Percentiles rank a stretch among this genome's conserved stretches.
These are phyloP conservation scores for Adansonia gregorii DNA, from an alignment of 441 rosid genomes.

Conservation along the genomic window DNA sequence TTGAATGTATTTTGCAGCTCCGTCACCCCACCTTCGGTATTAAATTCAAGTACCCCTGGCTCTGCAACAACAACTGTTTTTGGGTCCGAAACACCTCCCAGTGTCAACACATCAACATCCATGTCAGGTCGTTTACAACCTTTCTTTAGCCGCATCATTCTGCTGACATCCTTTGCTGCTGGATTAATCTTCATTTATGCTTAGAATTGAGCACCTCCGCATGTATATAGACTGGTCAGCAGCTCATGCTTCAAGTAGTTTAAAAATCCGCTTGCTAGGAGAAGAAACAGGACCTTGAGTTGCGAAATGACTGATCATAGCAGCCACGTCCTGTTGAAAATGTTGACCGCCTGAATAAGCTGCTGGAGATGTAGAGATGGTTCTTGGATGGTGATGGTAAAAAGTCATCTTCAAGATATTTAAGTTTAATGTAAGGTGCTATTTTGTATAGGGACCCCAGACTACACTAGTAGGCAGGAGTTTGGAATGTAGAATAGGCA, in stretches of 20 bases:
- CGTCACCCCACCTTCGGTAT: constrained; percentile 67
- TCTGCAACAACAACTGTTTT: constrained; percentile 45
- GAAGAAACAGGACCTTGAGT: constrained; percentile 23
- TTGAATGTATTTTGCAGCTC: constrained; percentile 45
- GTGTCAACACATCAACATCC: constrained; percentile 54
- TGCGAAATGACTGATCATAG: constrained; percentile 2
- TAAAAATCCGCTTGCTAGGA: constrained; percentile 20
- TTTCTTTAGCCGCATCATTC: constrained; percentile 34
- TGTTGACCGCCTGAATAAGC: constrained; percentile 24
- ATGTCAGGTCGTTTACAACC: constrained; percentile 43
- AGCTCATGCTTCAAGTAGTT: constrained; percentile 29
- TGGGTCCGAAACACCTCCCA: constrained; percentile 58
- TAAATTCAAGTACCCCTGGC: constrained; percentile 62
- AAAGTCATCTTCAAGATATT: neutral
- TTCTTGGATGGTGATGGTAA: constrained; percentile 26
- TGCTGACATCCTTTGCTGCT: constrained; percentile 40
- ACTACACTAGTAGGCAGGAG: neutral
- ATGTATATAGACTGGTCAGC: constrained; percentile 23
- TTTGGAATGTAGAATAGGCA: neutral
- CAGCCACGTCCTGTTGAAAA: constrained; percentile 21
- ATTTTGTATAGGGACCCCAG: no score
- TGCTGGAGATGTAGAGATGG: constrained; percentile 36
- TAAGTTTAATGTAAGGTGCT: constrained; percentile 5
- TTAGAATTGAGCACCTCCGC: constrained; percentile 36
- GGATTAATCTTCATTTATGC: constrained; percentile 40